Percentiles rank a stretch among this genome's conserved stretches.
Conservation (phyloP, 2,329 filamentous ascomycete genomes). For the Aplosporella prunicola region DNA sequence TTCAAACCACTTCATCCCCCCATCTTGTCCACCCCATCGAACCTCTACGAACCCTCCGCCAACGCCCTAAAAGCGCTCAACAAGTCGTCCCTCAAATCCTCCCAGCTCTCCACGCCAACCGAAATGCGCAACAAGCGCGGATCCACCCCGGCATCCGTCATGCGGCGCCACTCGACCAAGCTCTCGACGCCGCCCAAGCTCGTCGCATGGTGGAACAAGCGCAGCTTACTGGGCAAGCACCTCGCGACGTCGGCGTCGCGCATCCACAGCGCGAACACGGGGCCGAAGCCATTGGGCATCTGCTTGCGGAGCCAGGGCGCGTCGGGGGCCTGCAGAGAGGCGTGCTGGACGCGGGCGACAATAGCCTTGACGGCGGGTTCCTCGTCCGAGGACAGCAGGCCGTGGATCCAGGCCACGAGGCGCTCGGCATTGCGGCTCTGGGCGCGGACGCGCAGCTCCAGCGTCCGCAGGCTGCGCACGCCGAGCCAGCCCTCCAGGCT, state of each 20-base stretch:
- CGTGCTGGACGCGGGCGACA: conserved; percentile 53
- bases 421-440: conserved; percentile 62
- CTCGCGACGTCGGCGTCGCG: conserved; percentile 52
- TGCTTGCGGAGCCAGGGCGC: conserved; percentile 64
- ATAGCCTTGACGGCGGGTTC: conserved; percentile 23
- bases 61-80: conserved; percentile 19
- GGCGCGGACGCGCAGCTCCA: conserved; percentile 70
- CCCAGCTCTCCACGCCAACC: conserved; percentile 75
- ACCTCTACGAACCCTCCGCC: too few species aligned
- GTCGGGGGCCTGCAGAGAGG: conserved; percentile 63
- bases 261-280: conserved; percentile 72
- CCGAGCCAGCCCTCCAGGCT: conserved; percentile 89
- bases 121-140: conserved; percentile 68
- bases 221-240: conserved; percentile 64
- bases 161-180: conserved; percentile 89
- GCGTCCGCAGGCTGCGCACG: conserved; percentile 71
- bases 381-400: conserved; percentile 27
- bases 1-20: too few species aligned
- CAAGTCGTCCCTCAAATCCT: conserved; percentile 74
- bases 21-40: too few species aligned
- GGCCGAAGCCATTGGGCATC: conserved; percentile 85
- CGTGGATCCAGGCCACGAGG: conserved; percentile 64
- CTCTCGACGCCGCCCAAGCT: conserved; percentile 91
- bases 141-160: conserved; percentile 71
- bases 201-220: conserved; percentile 88